Base-by-base conservation (phyloP, 192 early-diverging fungal species). In the Coemansia sp. region DNA sequence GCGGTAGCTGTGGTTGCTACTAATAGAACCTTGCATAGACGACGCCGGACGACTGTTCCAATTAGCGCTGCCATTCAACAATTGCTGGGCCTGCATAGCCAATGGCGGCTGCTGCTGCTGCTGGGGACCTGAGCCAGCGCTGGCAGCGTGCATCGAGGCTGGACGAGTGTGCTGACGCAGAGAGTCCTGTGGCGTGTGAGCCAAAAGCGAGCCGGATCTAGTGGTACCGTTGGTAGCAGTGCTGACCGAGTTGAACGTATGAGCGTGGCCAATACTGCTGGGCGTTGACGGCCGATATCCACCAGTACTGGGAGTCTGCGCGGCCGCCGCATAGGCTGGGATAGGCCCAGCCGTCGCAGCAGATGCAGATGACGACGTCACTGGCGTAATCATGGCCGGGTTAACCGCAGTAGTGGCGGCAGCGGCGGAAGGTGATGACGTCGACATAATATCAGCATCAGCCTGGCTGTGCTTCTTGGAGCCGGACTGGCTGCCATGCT, bases 41-140 rank as follows among this genome's bases (percentile, higher is more conserved):
- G 81, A 79, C 5, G 61, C 55, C 0, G 81, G 81, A 15, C 81
- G 81, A 44, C 65, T 75, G 62, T 71, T 73, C 69, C 72, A 77
- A 20, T 43, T 69, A 1, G 66, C 67, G 11, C 61, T 68, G 38
- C 62, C 66, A 40, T 47, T 65, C 10, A 69, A 46, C 43, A 69
- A 39, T n/a, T 73, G 76, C 2, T 64, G 69, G 20, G 49, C 69
- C 44, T 70, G 69, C 47, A 40, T 24, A 0, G 27, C 62, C 62
- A 53, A 47, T 6, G 43, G 69, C 60, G 60, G n/a, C n/a, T n/a
- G n/a, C n/a, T n/a, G 60, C 63, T 66, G 63, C 27, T 52, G 62
- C 6, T 58, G 66, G 5, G 55, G 5, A 2, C 27, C 13, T 0
- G 53, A 29, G 11, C 9, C 50, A 53, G 53, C 27, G 53, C 29